These are phyloP conservation scores for Helenozyma baotianmanensis DNA, from an alignment of 805 yeast species.

Conservation along the genomic window DNA sequence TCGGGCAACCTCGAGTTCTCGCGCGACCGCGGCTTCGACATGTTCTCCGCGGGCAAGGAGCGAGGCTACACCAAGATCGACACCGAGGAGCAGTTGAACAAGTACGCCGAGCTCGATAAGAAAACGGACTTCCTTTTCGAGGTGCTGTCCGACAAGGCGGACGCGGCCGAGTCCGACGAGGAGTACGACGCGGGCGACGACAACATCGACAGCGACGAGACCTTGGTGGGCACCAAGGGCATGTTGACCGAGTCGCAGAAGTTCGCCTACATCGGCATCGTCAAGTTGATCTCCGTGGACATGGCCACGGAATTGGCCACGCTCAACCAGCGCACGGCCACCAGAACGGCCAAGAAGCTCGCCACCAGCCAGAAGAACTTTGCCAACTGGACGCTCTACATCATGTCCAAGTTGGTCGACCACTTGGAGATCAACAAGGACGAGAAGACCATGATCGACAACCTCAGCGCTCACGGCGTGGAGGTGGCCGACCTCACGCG, in stretches of 20 bases:
- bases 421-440: slow-evolving; percentile 77
- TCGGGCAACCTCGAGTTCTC: slow-evolving; percentile 60
- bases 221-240: slow-evolving; percentile 72
- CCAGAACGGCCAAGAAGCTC: slow-evolving; percentile 53
- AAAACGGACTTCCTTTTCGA: slow-evolving; percentile 51
- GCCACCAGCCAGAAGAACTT: slow-evolving; percentile 69
- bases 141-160: slow-evolving; percentile 15
- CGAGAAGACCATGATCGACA: slow-evolving; percentile 84
- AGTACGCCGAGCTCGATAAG: slow-evolving; percentile 49
- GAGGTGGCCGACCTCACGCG: slow-evolving; percentile 65
- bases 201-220: slow-evolving; percentile 49
- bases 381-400: slow-evolving; percentile 77
- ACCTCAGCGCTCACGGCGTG: slow-evolving; percentile 78
- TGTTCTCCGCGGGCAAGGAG: slow-evolving; percentile 40
- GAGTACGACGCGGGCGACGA: slow-evolving; percentile 38
- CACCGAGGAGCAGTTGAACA: slow-evolving; percentile 78
- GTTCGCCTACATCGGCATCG: slow-evolving; percentile 86
- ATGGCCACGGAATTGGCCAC: slow-evolving; percentile 78
- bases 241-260: slow-evolving; percentile 80
- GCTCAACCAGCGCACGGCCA: slow-evolving; percentile 47
- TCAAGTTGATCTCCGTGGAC: slow-evolving; percentile 68
- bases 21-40: slow-evolving; percentile 17
- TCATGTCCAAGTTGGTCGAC: slow-evolving; percentile 66
- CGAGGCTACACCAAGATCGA: slow-evolving; percentile 86
- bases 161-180: slow-evolving; percentile 23